phyloP scores from a whole-genome alignment of 164 flowering plant genomes.

The Piper longum region DNA sequence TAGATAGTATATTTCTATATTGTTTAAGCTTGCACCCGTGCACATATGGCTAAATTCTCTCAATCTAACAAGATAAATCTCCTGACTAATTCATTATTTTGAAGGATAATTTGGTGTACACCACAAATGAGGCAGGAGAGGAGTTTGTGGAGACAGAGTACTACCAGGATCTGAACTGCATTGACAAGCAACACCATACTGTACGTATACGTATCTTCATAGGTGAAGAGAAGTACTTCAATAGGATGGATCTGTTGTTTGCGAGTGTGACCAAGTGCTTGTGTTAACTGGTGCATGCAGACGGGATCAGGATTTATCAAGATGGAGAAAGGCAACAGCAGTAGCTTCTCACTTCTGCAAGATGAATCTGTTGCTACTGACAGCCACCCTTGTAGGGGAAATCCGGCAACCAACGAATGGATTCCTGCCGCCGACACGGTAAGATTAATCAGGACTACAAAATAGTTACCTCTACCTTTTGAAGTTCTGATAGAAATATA shows the following conservation, averaged over 20 bases:
- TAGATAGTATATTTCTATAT: too few species aligned
- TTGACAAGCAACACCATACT: conserved; percentile 80
- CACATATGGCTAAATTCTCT: too few species aligned
- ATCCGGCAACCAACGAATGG: conserved; percentile 95
- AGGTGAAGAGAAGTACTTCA: too few species aligned
- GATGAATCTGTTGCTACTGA: conserved; percentile 12
- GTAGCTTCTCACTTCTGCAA: conserved; percentile 22
- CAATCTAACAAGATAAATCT: too few species aligned
- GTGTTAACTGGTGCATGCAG: conserved; percentile 14
- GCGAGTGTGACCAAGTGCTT: background rate
- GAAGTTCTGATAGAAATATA: too few species aligned
- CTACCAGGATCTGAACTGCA: conserved; percentile 65
- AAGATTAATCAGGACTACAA: background rate
- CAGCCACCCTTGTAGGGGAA: conserved; percentile 42
- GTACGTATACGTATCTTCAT: conserved; percentile 14
- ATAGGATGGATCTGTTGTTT: too few species aligned
- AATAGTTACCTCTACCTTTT: background rate
- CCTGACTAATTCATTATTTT: too few species aligned
- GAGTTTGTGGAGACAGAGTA: conserved; percentile 80
- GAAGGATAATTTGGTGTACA: conserved; percentile 37
- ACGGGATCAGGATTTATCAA: conserved; percentile 86
- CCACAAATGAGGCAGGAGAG: conserved; percentile 30
- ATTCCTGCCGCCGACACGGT: conserved; percentile 50
- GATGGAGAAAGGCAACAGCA: conserved; percentile 25
- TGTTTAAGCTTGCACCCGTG: too few species aligned